These are phyloP conservation scores for Clonostachys rosea DNA, from an alignment of 2,329 filamentous ascomycete species.

Conservation along the genomic window DNA sequence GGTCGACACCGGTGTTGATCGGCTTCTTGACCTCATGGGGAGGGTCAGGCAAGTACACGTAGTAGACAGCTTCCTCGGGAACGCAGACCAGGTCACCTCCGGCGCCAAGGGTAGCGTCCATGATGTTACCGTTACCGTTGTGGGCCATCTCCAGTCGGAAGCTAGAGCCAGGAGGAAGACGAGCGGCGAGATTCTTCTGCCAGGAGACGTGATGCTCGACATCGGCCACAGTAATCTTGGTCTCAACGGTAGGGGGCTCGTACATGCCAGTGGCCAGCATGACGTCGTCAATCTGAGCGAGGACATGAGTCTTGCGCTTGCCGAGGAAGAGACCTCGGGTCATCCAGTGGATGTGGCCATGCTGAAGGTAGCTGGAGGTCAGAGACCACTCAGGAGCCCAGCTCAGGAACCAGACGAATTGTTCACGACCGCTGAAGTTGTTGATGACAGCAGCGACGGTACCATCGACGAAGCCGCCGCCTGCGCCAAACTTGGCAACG, in stretches of 20 bases:
- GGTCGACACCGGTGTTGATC: slow-evolving; percentile 39
- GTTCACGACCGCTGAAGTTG: slow-evolving; percentile 48
- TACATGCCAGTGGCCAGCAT: slow-evolving; percentile 49
- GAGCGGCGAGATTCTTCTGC: slow-evolving; percentile 31
- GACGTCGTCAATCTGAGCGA: slow-evolving; percentile 59
- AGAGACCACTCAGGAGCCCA: slow-evolving; percentile 37
- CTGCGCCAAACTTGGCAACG: slow-evolving; percentile 45
- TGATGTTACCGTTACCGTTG: slow-evolving; percentile 42
- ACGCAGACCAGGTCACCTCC: slow-evolving; percentile 37
- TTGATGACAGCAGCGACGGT: slow-evolving; percentile 56
- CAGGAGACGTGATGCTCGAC: slow-evolving; percentile 37
- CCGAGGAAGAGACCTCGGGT: slow-evolving; percentile 54
- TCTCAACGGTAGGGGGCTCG: slow-evolving; percentile 38
- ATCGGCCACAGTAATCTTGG: slow-evolving; percentile 42
- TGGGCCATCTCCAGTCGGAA: slow-evolving; percentile 50
- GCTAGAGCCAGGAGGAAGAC: slow-evolving; percentile 43
- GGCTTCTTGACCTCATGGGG: slow-evolving; percentile 39
- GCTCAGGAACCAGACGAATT: slow-evolving; percentile 57
- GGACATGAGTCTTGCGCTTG: slow-evolving; percentile 48
- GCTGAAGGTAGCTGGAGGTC: slow-evolving; percentile 54
- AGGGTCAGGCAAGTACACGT: slow-evolving; percentile 35
- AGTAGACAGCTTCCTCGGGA: slow-evolving; percentile 32
- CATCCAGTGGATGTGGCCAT: slow-evolving; percentile 59
- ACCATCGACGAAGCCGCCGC: slow-evolving; percentile 25
- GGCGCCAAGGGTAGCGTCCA: slow-evolving; percentile 40